Base-by-base conservation (phyloP, 2,329 filamentous ascomycete genomes). In the Dryadomyces quercivorus region DNA sequence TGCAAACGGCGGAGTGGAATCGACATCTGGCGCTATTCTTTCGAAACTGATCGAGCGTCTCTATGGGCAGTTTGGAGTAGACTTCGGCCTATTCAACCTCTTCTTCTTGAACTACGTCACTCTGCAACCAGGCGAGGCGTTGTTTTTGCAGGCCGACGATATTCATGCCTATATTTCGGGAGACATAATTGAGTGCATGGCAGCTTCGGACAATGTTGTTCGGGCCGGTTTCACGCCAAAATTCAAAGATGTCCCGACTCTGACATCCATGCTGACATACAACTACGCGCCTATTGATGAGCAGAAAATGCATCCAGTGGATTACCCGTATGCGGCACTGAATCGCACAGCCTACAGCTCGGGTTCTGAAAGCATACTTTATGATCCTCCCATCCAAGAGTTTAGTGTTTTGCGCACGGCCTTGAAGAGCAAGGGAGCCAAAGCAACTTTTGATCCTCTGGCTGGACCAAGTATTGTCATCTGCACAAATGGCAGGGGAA, bases 111-210 rank as follows among this genome's bases (percentile, higher is more conserved):
- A 98, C 75, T 95, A 88, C 64, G 88, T 98, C 65, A 86, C 84
- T 61, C 80, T 98, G 15, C 74, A 86, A 51, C 82, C 91, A 1
- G 93, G 93, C 52, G 92, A 98, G 71, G 93, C 92, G 9, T 86
- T 98, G 75, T 98, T 97, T 72, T 77, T 98, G 40, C 88, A 89
- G 63, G 93, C 93, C 7, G 92, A 98, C 65, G 93, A 97, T 65
- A 97, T 97, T 63, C 93, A 98, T 68, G 93, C 93, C 50, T 98
- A 98, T 69, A 72, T 94, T 46, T 88, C 85, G 2, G 88, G 88
- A 57, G 92, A 98, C 65, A 95, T 98, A 62, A 90, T 98, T 67
- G 93, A 98, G 71, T 98, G 93, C 75, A 98, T 98, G 93, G 93
- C 93, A 0, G 86, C 89, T 9, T 95, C 88, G n/a, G 93, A 98